A percentile compares a stretch with the other conserved stretches of the same genome.
These are phyloP conservation scores for Chenopodium berlandieri DNA, from an alignment of 148 eudicot species.

Conservation along the genomic window DNA sequence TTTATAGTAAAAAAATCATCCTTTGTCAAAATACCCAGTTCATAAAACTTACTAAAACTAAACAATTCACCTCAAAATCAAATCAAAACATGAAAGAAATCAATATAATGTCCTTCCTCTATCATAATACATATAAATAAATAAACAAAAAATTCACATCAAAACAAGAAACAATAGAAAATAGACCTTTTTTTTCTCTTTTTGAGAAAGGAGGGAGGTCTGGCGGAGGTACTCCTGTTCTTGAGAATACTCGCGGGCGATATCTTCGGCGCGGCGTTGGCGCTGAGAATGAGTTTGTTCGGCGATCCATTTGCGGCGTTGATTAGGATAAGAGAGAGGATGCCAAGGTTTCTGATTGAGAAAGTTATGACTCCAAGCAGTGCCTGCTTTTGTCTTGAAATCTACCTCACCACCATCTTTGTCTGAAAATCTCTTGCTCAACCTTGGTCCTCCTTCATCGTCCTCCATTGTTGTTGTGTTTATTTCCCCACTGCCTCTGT, in stretches of 20 bases:
- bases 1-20: neutral
- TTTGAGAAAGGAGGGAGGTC: conserved; percentile 74
- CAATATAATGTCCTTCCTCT: too few relatives aligned
- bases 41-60: neutral
- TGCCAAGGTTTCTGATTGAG: conserved; percentile 99
- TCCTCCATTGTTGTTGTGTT: conserved; percentile 44
- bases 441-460: conserved; percentile 60
- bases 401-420: conserved; percentile 80
- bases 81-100: too few relatives aligned
- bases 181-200: conserved; percentile 88
- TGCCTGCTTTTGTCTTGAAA: conserved; percentile 74
- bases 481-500: too few relatives aligned
- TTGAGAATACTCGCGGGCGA: conserved; percentile 95
- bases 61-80: neutral
- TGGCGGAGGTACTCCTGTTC: conserved; percentile 94
- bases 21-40: neutral
- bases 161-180: neutral
- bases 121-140: too few relatives aligned
- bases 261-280: conserved; percentile 71
- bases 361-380: conserved; percentile 89
- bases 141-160: too few relatives aligned
- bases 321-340: conserved; percentile 97
- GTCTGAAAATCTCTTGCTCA: conserved; percentile 76
- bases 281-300: conserved; percentile 88
- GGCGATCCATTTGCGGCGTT: conserved; percentile 99